Evolutionary conservation across 2,329 filamentous ascomycete genomes (phyloP).

Genomic region (Decorospora gaudefroyi): DNA sequence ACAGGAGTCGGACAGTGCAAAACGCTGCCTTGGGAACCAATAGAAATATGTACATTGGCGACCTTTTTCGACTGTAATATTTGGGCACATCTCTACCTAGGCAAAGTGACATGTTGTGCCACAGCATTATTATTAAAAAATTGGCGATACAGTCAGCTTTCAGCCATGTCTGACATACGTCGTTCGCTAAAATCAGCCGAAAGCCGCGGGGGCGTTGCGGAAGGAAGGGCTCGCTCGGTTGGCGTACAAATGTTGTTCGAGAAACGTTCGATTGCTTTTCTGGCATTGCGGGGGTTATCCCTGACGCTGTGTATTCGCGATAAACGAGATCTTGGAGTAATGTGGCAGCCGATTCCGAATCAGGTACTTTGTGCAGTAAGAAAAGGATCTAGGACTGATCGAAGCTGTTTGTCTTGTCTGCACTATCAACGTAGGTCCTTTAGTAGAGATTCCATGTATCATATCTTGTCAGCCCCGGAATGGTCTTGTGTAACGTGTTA

Average conservation of each 20-base stretch:
- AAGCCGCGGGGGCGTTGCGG: constrained; percentile 26
- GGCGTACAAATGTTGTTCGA: constrained; percentile 29
- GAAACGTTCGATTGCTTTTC: constrained; percentile 26
- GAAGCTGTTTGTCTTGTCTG: constrained; percentile 3
- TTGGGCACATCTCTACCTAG: too few species aligned
- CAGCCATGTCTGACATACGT: too few species aligned
- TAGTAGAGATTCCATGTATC: too few species aligned
- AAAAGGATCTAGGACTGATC: background rate
- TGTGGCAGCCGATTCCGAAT: constrained; percentile 1
- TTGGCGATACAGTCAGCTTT: too few species aligned
- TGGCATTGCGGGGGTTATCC: constrained; percentile 26
- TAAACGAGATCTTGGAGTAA: constrained; percentile 21
- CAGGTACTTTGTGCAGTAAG: background rate
- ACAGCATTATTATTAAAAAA: too few species aligned
- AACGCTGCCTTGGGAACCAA: too few species aligned
- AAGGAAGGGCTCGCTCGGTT: constrained; percentile 31
- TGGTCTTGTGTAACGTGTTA: constrained; percentile 23
- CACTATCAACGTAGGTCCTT: too few species aligned
- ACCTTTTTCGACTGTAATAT: too few species aligned
- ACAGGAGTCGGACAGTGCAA: too few species aligned
- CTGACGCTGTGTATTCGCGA: constrained; percentile 17
- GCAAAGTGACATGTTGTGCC: too few species aligned
- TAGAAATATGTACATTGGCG: too few species aligned
- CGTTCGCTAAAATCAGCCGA: too few species aligned
- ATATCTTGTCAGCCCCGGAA: constrained; percentile 13